Base-by-base conservation (phyloP, 2,329 filamentous ascomycete genomes). In the Penicillium corylophilum region DNA sequence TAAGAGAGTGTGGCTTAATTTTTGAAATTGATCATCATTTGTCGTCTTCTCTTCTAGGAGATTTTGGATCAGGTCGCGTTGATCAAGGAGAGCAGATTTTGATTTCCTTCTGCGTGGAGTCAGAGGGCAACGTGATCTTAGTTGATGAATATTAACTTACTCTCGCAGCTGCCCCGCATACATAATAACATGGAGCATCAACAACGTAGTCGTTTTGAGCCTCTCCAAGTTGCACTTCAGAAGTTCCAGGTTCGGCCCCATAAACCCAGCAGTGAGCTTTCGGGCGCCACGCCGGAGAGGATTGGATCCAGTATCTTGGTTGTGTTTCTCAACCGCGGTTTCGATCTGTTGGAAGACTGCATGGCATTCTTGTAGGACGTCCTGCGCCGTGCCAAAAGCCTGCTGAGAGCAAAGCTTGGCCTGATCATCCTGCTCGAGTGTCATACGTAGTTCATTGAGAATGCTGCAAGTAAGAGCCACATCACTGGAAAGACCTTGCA, bases 151-250 rank as follows among this genome's bases (percentile, higher is more conserved):
- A 35, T 12, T 6, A 13, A 6, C 31, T 6, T 42, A 50, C 52
- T 50, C 57, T 24, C 51, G 54, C 20, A 61, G 31, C 40, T 65
- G 62, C 23, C 57, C 61, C 13, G 67, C 67, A 49, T 68, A 68
- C 28, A 63, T 66, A 31, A 71, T 60, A 1, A 70, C 65, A 53
- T 68, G 62, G 18, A 47, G 39, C 43, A 50, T 33, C 3, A 50
- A 12, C 5, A 50, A 26, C 31, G 26, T 47, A 9, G 63, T 69
- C 7, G 53, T 58, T 39, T 70, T 71, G 22, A 70, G 38, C n/a
- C 62, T 55, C n/a, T 70, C 69, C 41, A 71, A 49, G 46, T 70
- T 69, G 12, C 55, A 48, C 8, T 55, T 47, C 15, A 70, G 50
- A 4, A 64, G 12, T n/a, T 64, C 55, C 42, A 71, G 46, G 18